Evolutionary conservation across 73 alveolate species (phyloP), one percentile per base, ranked within the genome.

Genomic region (Chromera velia): DNA sequence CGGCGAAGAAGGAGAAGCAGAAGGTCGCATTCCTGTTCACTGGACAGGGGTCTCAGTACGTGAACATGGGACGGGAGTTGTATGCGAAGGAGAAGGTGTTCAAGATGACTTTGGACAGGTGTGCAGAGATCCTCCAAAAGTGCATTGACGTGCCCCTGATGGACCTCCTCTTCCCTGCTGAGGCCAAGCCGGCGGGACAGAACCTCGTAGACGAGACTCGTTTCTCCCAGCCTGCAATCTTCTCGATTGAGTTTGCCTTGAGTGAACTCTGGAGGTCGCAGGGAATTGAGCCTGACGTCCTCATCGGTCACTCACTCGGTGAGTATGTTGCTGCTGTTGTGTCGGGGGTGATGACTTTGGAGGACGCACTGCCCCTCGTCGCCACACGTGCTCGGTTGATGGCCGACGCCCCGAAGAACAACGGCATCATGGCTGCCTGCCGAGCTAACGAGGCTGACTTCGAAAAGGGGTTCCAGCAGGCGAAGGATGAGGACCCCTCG

Each of bases 221-320:
- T 13, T 40, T 7, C 55, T 4, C 69, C 69, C 30, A 13, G 32
- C 30, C 69, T 29, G 69, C 69, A 13, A 1, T 13, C 32, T 77
- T 77, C 64, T 40, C 77, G 28, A 26, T 77, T 30, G 72, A 77
- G 68, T 62, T 45, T 30, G 84, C 84, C 4, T 48, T 77, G 71
- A 77, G 46, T 0, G 84, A 40, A 26, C 33, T 70, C 72, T 77
- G 84, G 84, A 48, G 34, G 26, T 70, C 84, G 0, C 69, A 70
- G 22, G 84, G 84, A 13, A 75, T 77, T 40, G 64, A 26, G 27
- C 84, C 84, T 31, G 33, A 65, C 34, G 84, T 77, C 0, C 78
- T 77, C 26, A 72, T 77, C 40, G 84, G 84, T 24, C 84, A 77
- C 28, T 67, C 78, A 27, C 46, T 9, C 40, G 19, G 29, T 18